Evolutionary conservation across 2,329 filamentous ascomycete genomes (phyloP).

Genomic region (Cladosporium halotolerans): DNA sequence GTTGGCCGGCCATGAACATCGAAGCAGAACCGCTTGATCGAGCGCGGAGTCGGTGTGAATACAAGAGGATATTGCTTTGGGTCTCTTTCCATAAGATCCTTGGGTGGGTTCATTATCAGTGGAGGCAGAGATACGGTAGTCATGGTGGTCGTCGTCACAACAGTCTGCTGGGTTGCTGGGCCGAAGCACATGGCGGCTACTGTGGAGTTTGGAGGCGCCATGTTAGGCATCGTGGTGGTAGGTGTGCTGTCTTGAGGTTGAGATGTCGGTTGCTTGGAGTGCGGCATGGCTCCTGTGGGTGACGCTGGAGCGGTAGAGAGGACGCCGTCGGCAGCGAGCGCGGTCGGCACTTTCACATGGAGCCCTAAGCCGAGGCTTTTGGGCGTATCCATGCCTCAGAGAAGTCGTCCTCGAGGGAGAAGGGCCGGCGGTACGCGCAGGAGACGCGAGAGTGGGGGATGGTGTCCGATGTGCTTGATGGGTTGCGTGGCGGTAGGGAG

Average conservation of each 20-base stretch:
- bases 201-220: slow-evolving; percentile 32
- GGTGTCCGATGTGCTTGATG: neutral
- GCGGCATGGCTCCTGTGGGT: slow-evolving; percentile 21
- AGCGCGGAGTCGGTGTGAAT: slow-evolving; percentile 70
- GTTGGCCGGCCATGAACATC: slow-evolving; percentile 57
- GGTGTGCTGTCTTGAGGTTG: slow-evolving; percentile 12
- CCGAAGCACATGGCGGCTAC: slow-evolving; percentile 57
- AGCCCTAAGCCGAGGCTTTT: slow-evolving; percentile 14
- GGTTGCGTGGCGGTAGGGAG: neutral
- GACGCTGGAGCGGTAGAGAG: slow-evolving; percentile 30
- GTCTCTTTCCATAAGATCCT: slow-evolving; percentile 66
- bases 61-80: slow-evolving; percentile 87
- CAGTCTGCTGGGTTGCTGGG: slow-evolving; percentile 58
- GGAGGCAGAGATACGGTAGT: slow-evolving; percentile 78
- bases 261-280: slow-evolving; percentile 12
- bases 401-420: neutral
- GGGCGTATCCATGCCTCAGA: neutral
- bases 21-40: slow-evolving; percentile 71
- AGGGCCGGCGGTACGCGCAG: neutral
- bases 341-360: neutral
- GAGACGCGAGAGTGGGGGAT: neutral
- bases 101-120: slow-evolving; percentile 69
- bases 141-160: slow-evolving; percentile 85
- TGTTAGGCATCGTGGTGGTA: slow-evolving; percentile 9
- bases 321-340: slow-evolving; percentile 17